Evolutionary conservation across 331 rosid species (phyloP).

Genomic region (Pyracantha coccinea): DNA sequence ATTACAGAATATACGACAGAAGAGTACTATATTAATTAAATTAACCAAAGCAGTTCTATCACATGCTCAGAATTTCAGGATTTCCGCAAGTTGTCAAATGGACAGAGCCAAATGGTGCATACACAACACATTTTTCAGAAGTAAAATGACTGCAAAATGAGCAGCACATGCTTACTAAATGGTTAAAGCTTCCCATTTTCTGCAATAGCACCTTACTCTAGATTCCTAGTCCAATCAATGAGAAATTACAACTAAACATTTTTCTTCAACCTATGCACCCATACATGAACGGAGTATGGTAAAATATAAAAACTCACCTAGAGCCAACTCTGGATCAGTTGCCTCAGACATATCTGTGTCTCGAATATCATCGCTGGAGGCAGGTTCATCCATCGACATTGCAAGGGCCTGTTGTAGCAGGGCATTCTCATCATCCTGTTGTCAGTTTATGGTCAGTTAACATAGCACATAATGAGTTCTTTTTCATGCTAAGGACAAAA

Average conservation of each 20-base stretch:
- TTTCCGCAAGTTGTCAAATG: not conserved
- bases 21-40: not conserved
- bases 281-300: not conserved
- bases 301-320: conserved; percentile 44
- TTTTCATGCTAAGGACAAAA: not conserved
- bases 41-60: not conserved
- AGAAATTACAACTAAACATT: not conserved
- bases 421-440: conserved; percentile 83
- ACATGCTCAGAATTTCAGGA: not conserved
- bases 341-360: conserved; percentile 91
- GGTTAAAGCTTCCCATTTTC: not conserved
- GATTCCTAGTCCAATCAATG: not conserved
- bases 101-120: not conserved
- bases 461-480: not conserved
- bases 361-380: conserved; percentile 41
- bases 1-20: not conserved
- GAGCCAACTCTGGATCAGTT: conserved; percentile 86
- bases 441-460: not conserved
- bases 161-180: not conserved
- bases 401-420: conserved; percentile 96
- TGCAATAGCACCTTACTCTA: not conserved
- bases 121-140: not conserved
- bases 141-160: not conserved
- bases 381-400: conserved; percentile 96
- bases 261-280: not conserved